Evolutionary conservation across 2,329 filamentous ascomycete genomes (phyloP), one percentile per base, ranked within the genome.

Genomic region (Ceratocystis papillata): DNA sequence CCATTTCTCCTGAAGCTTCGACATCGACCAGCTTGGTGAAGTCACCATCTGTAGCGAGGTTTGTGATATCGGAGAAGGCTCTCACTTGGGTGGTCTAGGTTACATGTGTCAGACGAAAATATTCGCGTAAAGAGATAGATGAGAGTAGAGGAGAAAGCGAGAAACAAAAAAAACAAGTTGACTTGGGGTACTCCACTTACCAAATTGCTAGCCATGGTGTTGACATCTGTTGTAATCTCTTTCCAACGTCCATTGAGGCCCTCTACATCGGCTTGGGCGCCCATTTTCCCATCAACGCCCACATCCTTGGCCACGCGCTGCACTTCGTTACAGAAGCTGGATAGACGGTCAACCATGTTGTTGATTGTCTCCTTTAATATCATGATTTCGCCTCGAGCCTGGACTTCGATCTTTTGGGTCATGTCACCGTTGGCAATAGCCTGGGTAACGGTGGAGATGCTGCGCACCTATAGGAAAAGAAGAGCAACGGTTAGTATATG

Each of bases 21-120:
- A 99, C 93, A 61, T 94, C 96, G 74, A 99, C 93, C 67, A 95
- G 85, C 74, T 96, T 96, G 28, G 90, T 96, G 75, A 97, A 97
- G 76, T 99, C 93, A 69, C 94, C 94, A 74, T 96, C 92, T 67
- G 93, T 96, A 33, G 94, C 94, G 46, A 94, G 86, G 75, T 96
- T 96, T n/a, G 93, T 96, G 72, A 99, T 97, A 74, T 97, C 93
- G 65, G 92, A 94, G 76, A 99, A 99, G 46, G 94, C 94, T 71
- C 94, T 88, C 72, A 99, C 94, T 83, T 99, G 94, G 0, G 93
- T 94, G 2, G 93, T 97, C 79, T 67, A 44, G 0, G 57, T 96
- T 48, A 28, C 7, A 15, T 3, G 81, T 68, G 69, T 77, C 72
- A 75, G 53, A 12, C 10, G 10, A 41, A 41, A 41, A 30, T 20